Evolutionary conservation across 176 grass and related monocot genomes (phyloP).

Genomic region (Carex myosuroides): DNA sequence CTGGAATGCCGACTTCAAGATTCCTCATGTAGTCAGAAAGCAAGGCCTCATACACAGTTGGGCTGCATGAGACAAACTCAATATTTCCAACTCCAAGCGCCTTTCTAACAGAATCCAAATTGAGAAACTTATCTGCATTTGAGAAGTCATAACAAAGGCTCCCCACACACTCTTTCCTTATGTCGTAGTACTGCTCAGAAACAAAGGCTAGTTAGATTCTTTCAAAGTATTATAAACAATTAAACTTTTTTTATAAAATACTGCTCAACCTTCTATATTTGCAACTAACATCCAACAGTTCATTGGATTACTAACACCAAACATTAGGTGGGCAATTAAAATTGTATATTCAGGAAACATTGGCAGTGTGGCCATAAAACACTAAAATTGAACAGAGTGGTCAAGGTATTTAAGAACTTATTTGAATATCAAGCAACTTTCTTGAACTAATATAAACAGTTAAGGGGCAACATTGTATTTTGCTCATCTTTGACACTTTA

Average conservation of each 20-base stretch:
- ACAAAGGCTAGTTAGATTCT: background rate
- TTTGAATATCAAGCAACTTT: background rate
- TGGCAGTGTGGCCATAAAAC: background rate
- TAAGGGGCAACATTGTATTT: background rate
- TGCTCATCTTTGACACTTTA: background rate
- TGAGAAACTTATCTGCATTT: conserved; percentile 85
- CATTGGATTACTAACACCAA: background rate
- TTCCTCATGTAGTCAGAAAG: conserved; percentile 87
- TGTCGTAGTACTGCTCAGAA: conserved; percentile 66
- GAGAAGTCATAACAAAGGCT: conserved; percentile 88
- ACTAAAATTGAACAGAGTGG: background rate
- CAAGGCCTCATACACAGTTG: conserved; percentile 78
- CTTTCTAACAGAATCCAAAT: conserved; percentile 55
- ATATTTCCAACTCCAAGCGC: conserved; percentile 79
- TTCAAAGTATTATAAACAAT: background rate
- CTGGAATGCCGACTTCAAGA: conserved; percentile 85
- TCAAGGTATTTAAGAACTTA: background rate
- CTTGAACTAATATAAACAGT: background rate
- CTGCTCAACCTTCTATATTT: background rate
- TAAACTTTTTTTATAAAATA: background rate
- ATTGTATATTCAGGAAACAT: background rate
- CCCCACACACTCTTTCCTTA: conserved; percentile 72
- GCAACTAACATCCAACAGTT: background rate
- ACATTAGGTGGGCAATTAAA: background rate
- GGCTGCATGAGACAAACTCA: conserved; percentile 85